Conservation (phyloP, 192 early-diverging fungal genomes). For the Spizellomyces sp. region DNA sequence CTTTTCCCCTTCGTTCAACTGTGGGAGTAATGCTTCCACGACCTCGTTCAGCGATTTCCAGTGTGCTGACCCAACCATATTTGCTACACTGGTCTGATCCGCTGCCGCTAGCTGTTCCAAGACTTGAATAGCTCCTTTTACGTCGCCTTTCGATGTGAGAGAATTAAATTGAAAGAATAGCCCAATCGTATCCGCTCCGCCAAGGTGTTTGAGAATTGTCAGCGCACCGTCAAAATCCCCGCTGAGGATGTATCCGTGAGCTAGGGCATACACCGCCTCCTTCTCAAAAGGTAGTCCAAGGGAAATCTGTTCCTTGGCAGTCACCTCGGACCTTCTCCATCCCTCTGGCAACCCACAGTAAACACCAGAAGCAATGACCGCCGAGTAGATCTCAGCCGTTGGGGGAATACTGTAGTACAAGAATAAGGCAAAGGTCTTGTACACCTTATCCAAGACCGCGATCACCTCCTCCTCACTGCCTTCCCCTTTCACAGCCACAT, state of each 20-base stretch:
- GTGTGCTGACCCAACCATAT: too few relatives aligned
- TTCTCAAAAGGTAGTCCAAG: conserved; percentile 21
- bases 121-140: too few relatives aligned
- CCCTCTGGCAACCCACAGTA: conserved; percentile 34
- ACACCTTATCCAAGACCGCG: conserved; percentile 41
- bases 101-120: too few relatives aligned
- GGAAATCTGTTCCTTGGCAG: conserved; percentile 32
- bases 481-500: background rate
- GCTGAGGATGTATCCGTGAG: background rate
- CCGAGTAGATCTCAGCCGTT: conserved; percentile 21
- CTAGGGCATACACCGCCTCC: conserved; percentile 14
- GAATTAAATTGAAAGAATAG: too few relatives aligned
- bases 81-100: too few relatives aligned
- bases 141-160: too few relatives aligned
- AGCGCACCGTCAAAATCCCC: conserved; percentile 10
- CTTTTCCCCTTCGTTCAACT: too few relatives aligned
- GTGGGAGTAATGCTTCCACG: too few relatives aligned
- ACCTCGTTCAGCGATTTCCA: too few relatives aligned
- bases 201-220: too few relatives aligned
- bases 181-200: too few relatives aligned
- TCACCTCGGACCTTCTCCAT: conserved; percentile 26
- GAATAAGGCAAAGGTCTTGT: conserved; percentile 47
- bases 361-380: conserved; percentile 37
- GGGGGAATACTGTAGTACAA: conserved; percentile 40
- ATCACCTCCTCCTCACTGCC: conserved; percentile 8